phyloP scores from a whole-genome alignment of 208 protist genomes.

The Trypanosoma cruzi region DNA sequence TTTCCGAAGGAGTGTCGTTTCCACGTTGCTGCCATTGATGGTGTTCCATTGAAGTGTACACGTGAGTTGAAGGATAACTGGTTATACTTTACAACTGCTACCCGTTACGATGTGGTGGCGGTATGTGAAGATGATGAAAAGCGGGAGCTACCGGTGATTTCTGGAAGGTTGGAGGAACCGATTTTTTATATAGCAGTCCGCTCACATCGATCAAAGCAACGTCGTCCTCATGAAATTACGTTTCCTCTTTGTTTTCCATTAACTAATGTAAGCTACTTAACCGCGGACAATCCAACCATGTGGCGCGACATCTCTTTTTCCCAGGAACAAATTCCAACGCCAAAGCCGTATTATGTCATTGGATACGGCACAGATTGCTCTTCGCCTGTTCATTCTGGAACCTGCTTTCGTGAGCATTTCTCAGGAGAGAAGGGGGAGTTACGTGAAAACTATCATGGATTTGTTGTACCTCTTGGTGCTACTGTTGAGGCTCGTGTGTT shows the following conservation, averaged over 20 bases:
- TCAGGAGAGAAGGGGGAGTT: slow-evolving; percentile 38
- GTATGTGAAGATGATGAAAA: slow-evolving; percentile 42
- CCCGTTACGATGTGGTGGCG: slow-evolving; percentile 50
- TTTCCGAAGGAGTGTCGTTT: slow-evolving; percentile 64
- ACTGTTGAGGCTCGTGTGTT: slow-evolving; percentile 70
- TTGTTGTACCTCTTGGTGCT: slow-evolving; percentile 61
- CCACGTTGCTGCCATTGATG: slow-evolving; percentile 65
- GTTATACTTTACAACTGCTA: slow-evolving; percentile 86
- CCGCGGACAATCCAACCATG: slow-evolving; percentile 23
- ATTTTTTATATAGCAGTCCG: slow-evolving; percentile 55
- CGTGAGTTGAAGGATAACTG: slow-evolving; percentile 41
- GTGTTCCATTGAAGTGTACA: slow-evolving; percentile 57
- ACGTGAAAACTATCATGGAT: slow-evolving; percentile 49
- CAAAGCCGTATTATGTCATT: slow-evolving; percentile 65
- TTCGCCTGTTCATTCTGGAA: slow-evolving; percentile 55
- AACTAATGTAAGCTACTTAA: slow-evolving; percentile 53
- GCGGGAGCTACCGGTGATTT: slow-evolving; percentile 44
- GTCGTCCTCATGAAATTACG: slow-evolving; percentile 1
- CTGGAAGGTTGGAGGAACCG: slow-evolving; percentile 29
- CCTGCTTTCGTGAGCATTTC: slow-evolving; percentile 75
- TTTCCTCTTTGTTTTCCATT: slow-evolving; percentile 54
- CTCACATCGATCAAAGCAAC: slow-evolving; percentile 3
- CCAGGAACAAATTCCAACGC: slow-evolving; percentile 39
- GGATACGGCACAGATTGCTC: slow-evolving; percentile 70
- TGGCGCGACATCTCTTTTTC: slow-evolving; percentile 74